phyloP scores from a whole-genome alignment of 768 basidiomycete genomes.

The Ramaria sp. region DNA sequence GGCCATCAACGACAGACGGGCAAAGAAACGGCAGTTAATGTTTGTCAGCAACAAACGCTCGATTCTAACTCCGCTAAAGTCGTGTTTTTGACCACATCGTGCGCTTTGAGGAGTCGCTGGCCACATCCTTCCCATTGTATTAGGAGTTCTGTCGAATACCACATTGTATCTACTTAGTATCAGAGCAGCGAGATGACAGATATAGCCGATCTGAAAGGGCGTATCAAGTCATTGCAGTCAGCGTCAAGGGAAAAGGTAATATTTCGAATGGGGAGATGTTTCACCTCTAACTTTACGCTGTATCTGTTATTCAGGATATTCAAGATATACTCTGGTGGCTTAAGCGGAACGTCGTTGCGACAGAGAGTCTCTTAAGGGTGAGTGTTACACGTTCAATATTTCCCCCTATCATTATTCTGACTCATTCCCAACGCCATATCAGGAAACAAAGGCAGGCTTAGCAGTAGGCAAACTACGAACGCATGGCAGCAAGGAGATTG shows the following conservation, averaged over 20 bases:
- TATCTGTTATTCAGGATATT: conserved; percentile 8
- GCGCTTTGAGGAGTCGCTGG: neutral
- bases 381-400: conserved; percentile 4
- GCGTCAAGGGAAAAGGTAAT: conserved; percentile 47
- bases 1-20: too few species aligned
- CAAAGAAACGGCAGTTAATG: too few species aligned
- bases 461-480: conserved; percentile 82
- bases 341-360: conserved; percentile 15
- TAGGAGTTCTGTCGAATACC: neutral
- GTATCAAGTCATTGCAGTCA: conserved; percentile 69
- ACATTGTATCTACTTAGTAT: neutral
- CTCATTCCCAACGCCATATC: conserved; percentile 1
- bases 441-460: conserved; percentile 92
- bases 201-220: conserved; percentile 58
- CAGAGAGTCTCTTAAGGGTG: conserved; percentile 15
- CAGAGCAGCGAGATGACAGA: conserved; percentile 16
- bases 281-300: neutral
- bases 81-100: neutral
- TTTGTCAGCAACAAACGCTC: too few species aligned
- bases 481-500: conserved; percentile 58
- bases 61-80: neutral
- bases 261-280: conserved; percentile 1
- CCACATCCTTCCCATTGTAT: neutral
- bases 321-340: conserved; percentile 8
- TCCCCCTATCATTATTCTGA: neutral